Percentiles rank a stretch among this genome's conserved stretches.
Conservation (phyloP, 1,139 yeast genomes). For the Groenewaldozyma auringiensis region DNA sequence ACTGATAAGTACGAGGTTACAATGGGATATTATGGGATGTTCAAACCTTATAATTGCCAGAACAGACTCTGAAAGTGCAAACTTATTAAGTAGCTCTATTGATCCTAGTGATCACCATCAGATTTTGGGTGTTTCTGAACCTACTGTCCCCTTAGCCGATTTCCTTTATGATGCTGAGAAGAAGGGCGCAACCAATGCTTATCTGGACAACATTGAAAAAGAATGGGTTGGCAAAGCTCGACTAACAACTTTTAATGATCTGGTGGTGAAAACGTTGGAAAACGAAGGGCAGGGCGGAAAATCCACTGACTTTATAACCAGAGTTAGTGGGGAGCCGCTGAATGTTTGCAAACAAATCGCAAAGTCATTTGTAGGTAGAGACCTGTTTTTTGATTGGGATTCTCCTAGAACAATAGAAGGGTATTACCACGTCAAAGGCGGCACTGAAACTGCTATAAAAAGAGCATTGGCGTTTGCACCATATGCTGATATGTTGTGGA, state of each 20-base stretch:
- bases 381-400: conserved; percentile 47
- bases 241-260: conserved; percentile 45
- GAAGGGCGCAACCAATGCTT: conserved; percentile 31
- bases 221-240: conserved; percentile 41
- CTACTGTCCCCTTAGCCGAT: conserved; percentile 42
- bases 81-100: conserved; percentile 45
- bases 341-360: conserved; percentile 33
- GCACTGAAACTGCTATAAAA: conserved; percentile 48
- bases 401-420: conserved; percentile 54
- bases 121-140: conserved; percentile 42
- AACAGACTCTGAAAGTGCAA: conserved; percentile 53
- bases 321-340: conserved; percentile 29
- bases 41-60: conserved; percentile 54
- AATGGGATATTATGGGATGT: conserved; percentile 58
- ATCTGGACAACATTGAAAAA: conserved; percentile 35
- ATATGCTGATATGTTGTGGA: conserved; percentile 50
- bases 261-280: conserved; percentile 31
- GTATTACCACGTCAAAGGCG: conserved; percentile 41
- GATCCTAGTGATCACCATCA: conserved; percentile 52
- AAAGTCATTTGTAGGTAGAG: conserved; percentile 24
- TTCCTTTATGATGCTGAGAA: conserved; percentile 40
- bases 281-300: conserved; percentile 30
- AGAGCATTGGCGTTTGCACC: conserved; percentile 49
- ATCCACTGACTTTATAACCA: conserved; percentile 26
- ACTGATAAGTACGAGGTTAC: conserved; percentile 52